A percentile compares a stretch with the other conserved stretches of the same genome.
These are phyloP conservation scores for Aspergillus sclerotioniger DNA, from an alignment of 495 filamentous ascomycete species.

Conservation along the genomic window DNA sequence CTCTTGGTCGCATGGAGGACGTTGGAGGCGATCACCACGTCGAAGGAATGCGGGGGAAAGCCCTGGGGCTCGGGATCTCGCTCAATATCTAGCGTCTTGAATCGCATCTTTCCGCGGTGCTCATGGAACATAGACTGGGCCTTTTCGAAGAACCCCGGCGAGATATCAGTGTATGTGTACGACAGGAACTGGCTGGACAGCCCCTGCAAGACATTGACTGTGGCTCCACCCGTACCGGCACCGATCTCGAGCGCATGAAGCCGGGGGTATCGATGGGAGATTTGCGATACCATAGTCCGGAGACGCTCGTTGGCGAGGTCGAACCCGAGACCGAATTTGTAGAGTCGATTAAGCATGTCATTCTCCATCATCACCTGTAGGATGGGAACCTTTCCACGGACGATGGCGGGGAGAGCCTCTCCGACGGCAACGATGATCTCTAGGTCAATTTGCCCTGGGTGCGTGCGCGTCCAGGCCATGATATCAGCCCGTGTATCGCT, in stretches of 20 bases:
- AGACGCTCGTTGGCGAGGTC: neutral
- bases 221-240: neutral
- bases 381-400: neutral
- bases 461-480: neutral
- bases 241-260: neutral
- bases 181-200: neutral
- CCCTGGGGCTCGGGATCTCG: neutral
- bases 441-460: neutral
- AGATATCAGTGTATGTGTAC: neutral
- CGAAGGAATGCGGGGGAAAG: neutral
- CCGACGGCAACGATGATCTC: neutral
- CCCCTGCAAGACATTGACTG: neutral
- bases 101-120: neutral
- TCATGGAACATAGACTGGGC: neutral
- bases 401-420: neutral
- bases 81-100: neutral
- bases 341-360: neutral
- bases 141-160: neutral
- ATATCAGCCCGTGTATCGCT: neutral
- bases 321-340: neutral
- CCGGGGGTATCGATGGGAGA: neutral
- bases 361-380: neutral
- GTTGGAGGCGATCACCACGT: neutral
- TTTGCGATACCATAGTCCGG: neutral
- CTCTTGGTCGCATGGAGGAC: neutral